Evolutionary conservation across 805 yeast species (phyloP), one percentile per base, ranked within the genome.

Genomic region (Pichia nakasei): DNA sequence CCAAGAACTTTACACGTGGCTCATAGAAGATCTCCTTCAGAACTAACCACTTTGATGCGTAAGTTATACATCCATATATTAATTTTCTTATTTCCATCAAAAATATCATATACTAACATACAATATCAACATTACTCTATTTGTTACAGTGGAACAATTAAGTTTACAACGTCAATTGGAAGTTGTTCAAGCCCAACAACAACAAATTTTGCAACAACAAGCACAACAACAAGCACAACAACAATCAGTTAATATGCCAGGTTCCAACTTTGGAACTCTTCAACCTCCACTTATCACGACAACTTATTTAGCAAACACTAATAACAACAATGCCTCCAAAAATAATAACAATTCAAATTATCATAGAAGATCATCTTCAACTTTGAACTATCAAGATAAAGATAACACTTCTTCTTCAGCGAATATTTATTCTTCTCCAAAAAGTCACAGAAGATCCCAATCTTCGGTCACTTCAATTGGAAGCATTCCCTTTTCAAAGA

Each of bases 21-120:
- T n/a, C 97, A 93, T 58, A 77, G 97, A 57, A 76, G 96, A 48
- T 84, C 97, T 3, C 97, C 97, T n/a, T 79, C 89, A 53, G 98
- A 93, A 61, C 71, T 93, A 60, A 91, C 97, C 3, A 84, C 83
- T 44, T 69, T 91, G 51, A 91, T 91, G 96, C 72, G 82, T 71
- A 68, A 53, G 75, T 66, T 31, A 20, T 24, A 17, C n/a, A 36
- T 17, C 19, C 12, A 19, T 12, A 13, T 18, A 15, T 20, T n/a
- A 24, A 22, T 21, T 17, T 29, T 32, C 19, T 20, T 20, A 33
- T 19, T 8, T 21, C 19, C n/a, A 21, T 19, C 12, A 37, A 20
- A 9, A 15, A 26, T 4, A 17, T 40, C 8, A 31, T 26, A 36
- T 35, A 41, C 46, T 43, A 43, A 37, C 43, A 32, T 35, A 12